Conservation (phyloP, 1,284 basidiomycete genomes). For the Fistulinella cinereoalba region DNA sequence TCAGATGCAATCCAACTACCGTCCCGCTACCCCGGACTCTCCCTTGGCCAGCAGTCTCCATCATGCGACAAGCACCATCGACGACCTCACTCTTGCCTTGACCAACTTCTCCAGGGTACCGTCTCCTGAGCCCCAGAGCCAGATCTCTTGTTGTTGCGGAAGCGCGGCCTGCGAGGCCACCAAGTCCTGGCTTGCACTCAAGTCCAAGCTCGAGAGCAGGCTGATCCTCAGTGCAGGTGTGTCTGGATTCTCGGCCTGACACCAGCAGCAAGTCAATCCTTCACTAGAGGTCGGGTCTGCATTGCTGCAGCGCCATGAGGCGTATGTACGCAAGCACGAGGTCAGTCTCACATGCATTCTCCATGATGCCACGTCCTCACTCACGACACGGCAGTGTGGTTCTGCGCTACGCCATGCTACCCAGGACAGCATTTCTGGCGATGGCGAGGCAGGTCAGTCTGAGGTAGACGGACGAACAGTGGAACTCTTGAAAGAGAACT, state of each 20-base stretch:
- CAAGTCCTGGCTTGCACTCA: constrained; percentile 62
- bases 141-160: constrained; percentile 63
- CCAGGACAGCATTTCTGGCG: constrained; percentile 9
- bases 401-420: constrained; percentile 14
- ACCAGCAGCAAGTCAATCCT: constrained; percentile 5
- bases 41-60: constrained; percentile 55
- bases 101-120: constrained; percentile 66
- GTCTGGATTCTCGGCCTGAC: constrained; percentile 26
- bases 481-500: constrained; percentile 56
- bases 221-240: constrained; percentile 81
- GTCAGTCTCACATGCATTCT: constrained; percentile 36
- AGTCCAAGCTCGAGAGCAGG: constrained; percentile 68
- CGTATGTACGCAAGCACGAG: constrained; percentile 74
- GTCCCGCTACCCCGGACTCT: constrained; percentile 52
- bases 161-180: constrained; percentile 61
- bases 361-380: constrained; percentile 11
- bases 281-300: constrained; percentile 86
- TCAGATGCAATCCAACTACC: constrained; percentile 18
- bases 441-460: constrained; percentile 16
- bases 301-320: constrained; percentile 82
- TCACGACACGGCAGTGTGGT: constrained; percentile 15
- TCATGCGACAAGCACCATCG: constrained; percentile 64
- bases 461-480: constrained; percentile 38
- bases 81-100: constrained; percentile 71
- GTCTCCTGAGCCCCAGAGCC: constrained; percentile 58